These are phyloP conservation scores for Chlorella sp. DNA, from an alignment of 139 green algal species.

Conservation along the genomic window DNA sequence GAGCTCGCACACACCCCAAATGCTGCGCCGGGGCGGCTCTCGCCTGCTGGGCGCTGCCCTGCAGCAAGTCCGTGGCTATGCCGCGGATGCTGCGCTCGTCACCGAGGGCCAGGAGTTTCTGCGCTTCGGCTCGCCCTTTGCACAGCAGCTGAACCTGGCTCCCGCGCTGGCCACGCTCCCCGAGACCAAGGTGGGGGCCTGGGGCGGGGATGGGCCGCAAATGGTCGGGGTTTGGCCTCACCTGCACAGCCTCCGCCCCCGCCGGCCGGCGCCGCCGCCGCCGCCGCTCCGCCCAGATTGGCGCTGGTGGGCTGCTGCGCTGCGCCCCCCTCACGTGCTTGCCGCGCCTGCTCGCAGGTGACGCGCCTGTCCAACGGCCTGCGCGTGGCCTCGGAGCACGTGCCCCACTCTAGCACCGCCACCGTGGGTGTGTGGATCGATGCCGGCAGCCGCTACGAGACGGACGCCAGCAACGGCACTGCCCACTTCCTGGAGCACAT, in stretches of 20 bases:
- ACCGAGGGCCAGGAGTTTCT: conserved; percentile 72
- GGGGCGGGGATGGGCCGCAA: not conserved
- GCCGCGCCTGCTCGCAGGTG: conserved; percentile 65
- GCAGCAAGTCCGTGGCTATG: conserved; percentile 28
- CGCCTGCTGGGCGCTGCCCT: conserved; percentile 21
- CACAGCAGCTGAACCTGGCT: conserved; percentile 63
- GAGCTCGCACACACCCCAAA: not conserved
- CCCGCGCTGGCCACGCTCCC: conserved; percentile 75
- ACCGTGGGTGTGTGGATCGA: conserved; percentile 99
- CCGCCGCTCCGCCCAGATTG: not conserved
- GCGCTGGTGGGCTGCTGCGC: not conserved
- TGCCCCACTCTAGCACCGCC: conserved; percentile 86
- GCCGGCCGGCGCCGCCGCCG: not conserved
- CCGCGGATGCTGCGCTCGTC: conserved; percentile 13
- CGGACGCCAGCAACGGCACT: conserved; percentile 89
- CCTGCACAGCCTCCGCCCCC: too few relatives aligned
- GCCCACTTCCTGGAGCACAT: conserved; percentile 99
- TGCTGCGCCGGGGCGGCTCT: conserved; percentile 1
- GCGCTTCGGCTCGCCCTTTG: conserved; percentile 78
- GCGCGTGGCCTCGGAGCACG: conserved; percentile 90
- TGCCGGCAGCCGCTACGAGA: conserved; percentile 95
- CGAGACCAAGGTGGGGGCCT: conserved; percentile 78
- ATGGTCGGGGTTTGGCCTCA: too few relatives aligned
- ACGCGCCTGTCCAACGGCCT: conserved; percentile 93
- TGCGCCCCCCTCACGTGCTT: not conserved